Conservation (phyloP, 441 rosid genomes). For the Manihot esculenta region DNA sequence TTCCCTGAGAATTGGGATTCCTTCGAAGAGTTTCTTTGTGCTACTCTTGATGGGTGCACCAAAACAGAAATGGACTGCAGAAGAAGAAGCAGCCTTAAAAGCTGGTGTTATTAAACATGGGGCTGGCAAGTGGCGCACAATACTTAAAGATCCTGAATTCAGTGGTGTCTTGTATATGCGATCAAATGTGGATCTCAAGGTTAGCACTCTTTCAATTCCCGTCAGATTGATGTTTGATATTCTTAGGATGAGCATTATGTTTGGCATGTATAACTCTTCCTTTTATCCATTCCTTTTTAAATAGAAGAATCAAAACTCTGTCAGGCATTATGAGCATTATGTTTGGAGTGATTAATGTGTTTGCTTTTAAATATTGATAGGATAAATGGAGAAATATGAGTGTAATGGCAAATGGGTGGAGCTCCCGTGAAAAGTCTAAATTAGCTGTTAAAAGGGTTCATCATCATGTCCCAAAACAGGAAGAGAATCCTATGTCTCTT, state of each 20-base stretch:
- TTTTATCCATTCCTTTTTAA: not conserved
- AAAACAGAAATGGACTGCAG: conserved; percentile 97
- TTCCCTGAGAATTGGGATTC: conserved; percentile 13
- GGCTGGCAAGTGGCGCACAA: conserved; percentile 97
- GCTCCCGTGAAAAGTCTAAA: conserved; percentile 78
- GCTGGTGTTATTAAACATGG: conserved; percentile 95
- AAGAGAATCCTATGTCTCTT: conserved; percentile 45
- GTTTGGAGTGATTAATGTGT: conserved; percentile 9
- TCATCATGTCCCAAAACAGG: conserved; percentile 49
- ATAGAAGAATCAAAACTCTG: not conserved
- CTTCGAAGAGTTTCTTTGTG: conserved; percentile 23
- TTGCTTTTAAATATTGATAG: conserved; percentile 31
- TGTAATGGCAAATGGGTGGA: conserved; percentile 94
- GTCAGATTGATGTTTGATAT: not conserved
- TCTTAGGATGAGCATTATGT: not conserved
- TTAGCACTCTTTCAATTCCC: conserved; percentile 26
- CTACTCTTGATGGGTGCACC: conserved; percentile 81
- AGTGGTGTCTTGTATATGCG: conserved; percentile 76
- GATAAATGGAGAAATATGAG: conserved; percentile 99
- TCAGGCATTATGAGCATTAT: too few species aligned
- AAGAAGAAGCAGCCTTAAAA: conserved; percentile 93
- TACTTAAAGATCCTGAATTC: conserved; percentile 89
- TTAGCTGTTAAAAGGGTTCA: conserved; percentile 56
- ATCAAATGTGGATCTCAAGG: conserved; percentile 97
- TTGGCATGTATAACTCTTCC: not conserved